Base-by-base conservation (phyloP, 805 yeast species). In the Starmerella roubikii region DNA sequence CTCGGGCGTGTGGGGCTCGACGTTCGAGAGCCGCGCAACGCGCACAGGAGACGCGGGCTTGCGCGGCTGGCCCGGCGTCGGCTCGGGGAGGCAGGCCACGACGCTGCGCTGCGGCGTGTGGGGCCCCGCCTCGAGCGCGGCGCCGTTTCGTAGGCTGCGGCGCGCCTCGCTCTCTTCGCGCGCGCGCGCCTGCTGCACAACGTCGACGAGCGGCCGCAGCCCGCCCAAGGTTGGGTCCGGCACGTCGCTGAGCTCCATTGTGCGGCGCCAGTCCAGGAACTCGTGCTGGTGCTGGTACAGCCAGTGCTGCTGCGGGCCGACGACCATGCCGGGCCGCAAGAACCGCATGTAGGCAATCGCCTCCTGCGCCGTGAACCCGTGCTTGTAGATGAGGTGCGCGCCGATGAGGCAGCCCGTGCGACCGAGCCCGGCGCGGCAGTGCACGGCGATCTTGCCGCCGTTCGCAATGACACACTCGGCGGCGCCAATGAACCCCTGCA, bases 271-370 rank as follows among this genome's bases (percentile, higher is more conserved):
- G 53, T 85, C 95, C 53, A 96, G 71, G 59, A 91, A 91, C 50
- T 86, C 95, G 58, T 84, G 78, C 60, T 91, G 98, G 57, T 91
- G 95, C 47, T 91, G 69, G 55, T 91, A 91, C 42, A 91, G 68
- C 98, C 98, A 91, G 63, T 91, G 98, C 58, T 91, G 98, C 60
- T 91, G 98, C 2, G 98, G 98, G 0, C 98, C 98, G 23, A 91
- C 98, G n/a, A 91, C 96, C 98, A 91, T 91, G 30, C 98, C 98
- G 0, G 98, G 98, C 50, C 98, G 73, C 46, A 91, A 69, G 72
- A 91, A 81, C 58, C 98, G 71, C 88, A 91, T 81, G 56, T 85
- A 91, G 1, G 88, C 94, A 52, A 91, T 91, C 59, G 94, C 91
- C 60, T 91, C 98, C 56, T 73, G 80, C 3, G 98, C 98, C 4